Base-by-base conservation (phyloP, 805 yeast species). In the Suhomyces emberorum region DNA sequence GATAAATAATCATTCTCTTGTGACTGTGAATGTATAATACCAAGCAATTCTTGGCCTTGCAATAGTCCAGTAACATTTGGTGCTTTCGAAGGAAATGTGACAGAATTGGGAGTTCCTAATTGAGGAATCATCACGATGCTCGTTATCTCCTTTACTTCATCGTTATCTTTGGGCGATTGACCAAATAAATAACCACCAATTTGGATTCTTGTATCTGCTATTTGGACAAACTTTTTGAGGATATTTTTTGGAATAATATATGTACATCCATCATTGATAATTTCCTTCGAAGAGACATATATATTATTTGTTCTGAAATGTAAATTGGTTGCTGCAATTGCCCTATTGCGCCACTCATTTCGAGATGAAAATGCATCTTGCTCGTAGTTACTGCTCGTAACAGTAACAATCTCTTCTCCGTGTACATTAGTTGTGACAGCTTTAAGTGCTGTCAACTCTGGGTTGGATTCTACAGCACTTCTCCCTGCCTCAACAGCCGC, bases 391-490 rank as follows among this genome's bases (percentile, higher is more conserved):
- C 89, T 79, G 0, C 98, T 88, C 0, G 98, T 88, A 20, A 91
- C 96, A 0, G 96, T 91, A 28, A 85, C 83, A 51, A 93, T 91
- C 50, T 89, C 95, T 54, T 93, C 98, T 22, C 99, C 99, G 52
- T 89, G 97, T 2, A 86, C 95, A 54, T 88, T 93, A 17, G 81
- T 80, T 0, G 95, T 84, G 38, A 81, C 83, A 0, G 95, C 80
- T 49, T 87, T 88, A 48, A 82, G 72, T 0, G 95, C 93, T 0
- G 88, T 77, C 21, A 81, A 62, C 45, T 83, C 82, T 24, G 61
- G 56, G 39, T 72, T 70, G 10, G 67, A 69, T 26, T 57, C 58
- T 3, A 12, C 5, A 12, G 25, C 12, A 7, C 7, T 18, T 0
- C 65, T 54, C 6, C 74, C 73, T 16, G 37, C 41, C 35, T 81